Percentiles rank a stretch among this genome's conserved stretches.
Conservation (phyloP, 768 basidiomycete species). For the Hydnum rufescens region DNA sequence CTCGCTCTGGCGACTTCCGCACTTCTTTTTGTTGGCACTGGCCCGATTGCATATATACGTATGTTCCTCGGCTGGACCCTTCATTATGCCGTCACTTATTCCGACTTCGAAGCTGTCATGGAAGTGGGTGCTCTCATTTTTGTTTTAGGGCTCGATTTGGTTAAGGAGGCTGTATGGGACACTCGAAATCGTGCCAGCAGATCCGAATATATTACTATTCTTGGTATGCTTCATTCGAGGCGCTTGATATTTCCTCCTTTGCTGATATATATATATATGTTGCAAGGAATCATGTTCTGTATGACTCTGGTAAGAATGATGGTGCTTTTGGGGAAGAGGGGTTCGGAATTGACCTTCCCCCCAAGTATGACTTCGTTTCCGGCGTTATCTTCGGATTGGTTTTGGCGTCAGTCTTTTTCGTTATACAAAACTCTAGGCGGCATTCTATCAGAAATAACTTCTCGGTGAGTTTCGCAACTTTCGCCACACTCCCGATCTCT, state of each 20-base stretch:
- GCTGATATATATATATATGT: neutral
- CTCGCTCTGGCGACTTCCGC: slow-evolving; percentile 54
- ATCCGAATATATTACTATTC: slow-evolving; percentile 68
- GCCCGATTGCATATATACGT: slow-evolving; percentile 86
- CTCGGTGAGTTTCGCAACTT: slow-evolving; percentile 17
- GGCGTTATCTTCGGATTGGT: slow-evolving; percentile 86
- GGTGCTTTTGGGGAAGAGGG: too few relatives aligned
- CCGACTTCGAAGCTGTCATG: slow-evolving; percentile 45
- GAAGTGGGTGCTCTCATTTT: slow-evolving; percentile 85
- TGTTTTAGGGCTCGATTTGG: slow-evolving; percentile 81
- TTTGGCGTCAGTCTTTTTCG: slow-evolving; percentile 91
- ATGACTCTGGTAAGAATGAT: slow-evolving; percentile 69
- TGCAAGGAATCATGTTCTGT: neutral
- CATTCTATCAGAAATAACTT: slow-evolving; percentile 68
- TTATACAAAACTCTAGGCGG: slow-evolving; percentile 81
- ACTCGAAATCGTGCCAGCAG: slow-evolving; percentile 71
- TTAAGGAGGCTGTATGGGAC: slow-evolving; percentile 95
- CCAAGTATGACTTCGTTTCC: slow-evolving; percentile 83
- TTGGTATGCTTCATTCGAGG: slow-evolving; percentile 29
- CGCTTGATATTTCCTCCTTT: neutral
- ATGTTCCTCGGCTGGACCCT: slow-evolving; percentile 16
- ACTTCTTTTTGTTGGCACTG: slow-evolving; percentile 66
- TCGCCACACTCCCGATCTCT: neutral
- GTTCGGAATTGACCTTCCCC: too few relatives aligned
- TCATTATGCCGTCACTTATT: neutral